Percentiles rank a stretch among this genome's conserved stretches.
These are phyloP conservation scores for Anthracocystis setariae DNA, from an alignment of 1,284 basidiomycete species.

Conservation along the genomic window DNA sequence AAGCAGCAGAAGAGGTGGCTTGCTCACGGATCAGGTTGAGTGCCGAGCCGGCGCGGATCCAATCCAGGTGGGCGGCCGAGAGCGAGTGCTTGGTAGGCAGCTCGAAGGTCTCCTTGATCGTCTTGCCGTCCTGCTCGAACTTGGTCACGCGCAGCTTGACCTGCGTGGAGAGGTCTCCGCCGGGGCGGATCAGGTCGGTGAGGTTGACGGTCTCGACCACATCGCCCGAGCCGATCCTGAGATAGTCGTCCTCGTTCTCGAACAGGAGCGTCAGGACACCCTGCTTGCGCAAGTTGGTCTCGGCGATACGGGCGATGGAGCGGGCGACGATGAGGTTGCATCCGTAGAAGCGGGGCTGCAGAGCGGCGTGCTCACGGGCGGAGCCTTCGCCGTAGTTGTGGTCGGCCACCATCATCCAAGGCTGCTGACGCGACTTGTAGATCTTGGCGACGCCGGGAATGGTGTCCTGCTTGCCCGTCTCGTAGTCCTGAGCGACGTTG, in stretches of 20 bases:
- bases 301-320: constrained; percentile 75
- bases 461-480: constrained; percentile 53
- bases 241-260: constrained; percentile 65
- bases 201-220: constrained; percentile 64
- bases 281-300: constrained; percentile 71
- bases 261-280: constrained; percentile 66
- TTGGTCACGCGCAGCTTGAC: constrained; percentile 65
- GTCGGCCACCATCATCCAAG: constrained; percentile 94
- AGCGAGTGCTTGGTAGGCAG: constrained; percentile 63
- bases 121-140: constrained; percentile 53
- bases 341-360: constrained; percentile 95
- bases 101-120: constrained; percentile 59
- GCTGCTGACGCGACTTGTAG: constrained; percentile 64
- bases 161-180: constrained; percentile 54
- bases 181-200: constrained; percentile 58
- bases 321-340: constrained; percentile 70
- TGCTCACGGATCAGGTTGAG: constrained; percentile 64
- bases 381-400: constrained; percentile 90
- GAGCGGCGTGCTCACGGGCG: constrained; percentile 95
- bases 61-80: constrained; percentile 59
- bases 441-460: constrained; percentile 64
- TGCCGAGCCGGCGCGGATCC: constrained; percentile 66
- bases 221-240: constrained; percentile 58
- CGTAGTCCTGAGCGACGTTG: constrained; percentile 67
- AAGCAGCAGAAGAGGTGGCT: constrained; percentile 29